Base-by-base conservation (phyloP, 495 filamentous ascomycete species). In the Tetracladium setigerum region DNA sequence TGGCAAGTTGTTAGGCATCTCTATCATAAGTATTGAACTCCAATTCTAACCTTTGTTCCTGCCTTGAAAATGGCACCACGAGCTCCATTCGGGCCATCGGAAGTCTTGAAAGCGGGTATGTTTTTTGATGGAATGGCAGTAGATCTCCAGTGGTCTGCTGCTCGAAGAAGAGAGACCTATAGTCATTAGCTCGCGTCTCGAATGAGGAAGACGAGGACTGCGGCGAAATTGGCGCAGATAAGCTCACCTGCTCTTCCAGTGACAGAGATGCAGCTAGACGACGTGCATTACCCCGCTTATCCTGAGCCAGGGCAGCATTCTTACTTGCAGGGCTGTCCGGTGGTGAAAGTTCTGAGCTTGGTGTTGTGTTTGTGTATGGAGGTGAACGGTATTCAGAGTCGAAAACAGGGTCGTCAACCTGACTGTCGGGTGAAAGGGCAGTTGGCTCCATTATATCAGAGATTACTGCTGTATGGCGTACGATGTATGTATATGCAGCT, bases 131-230 rank as follows among this genome's bases (percentile, higher is more conserved):
- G 76, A 36, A 91, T 76, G 1, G 82, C 59, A 30, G 74, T 79
- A 2, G 84, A 89, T 43, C 86, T 79, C 86, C 86, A 89, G 63
- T 88, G 87, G 59, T 89, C 86, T 39, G 77, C 77, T 32, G 82
- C 85, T 30, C 76, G 71, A 6, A 82, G 60, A 19, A 82, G 65
- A 8, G 77, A 77, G 33, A 81, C 67, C 78, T 82, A 45, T 34
- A 10, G 54, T 68, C 53, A 69, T 55, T 40, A 34, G 43, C 35
- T 39, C 16, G 19, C 18, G 38, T 34, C 31, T 13, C 38, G 33
- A 46, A 24, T 32, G 27, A 35, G 19, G 4, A 27, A 37, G 14
- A 4, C 22, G 22, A 27, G 22, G 22, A 27, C 22, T 27, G 22
- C 22, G 22, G 22, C 22, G 22, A 27, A 27, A 27, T 27, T 27